Conservation (phyloP, 495 filamentous ascomycete species). For the Daldinia loculata region DNA sequence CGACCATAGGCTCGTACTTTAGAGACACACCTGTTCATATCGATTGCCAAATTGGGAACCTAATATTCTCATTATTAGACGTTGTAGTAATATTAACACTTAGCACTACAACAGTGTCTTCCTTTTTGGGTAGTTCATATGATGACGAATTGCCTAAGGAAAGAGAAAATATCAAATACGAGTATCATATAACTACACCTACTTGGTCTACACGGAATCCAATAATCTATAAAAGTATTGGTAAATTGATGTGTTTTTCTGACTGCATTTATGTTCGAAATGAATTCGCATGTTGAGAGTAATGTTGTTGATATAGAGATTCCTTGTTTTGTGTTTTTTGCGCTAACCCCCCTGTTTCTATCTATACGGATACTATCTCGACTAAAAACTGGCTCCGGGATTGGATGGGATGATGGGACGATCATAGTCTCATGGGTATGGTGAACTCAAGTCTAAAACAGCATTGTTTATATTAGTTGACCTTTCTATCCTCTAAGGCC, state of each 20-base stretch:
- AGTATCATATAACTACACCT: background rate
- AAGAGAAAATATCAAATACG: background rate
- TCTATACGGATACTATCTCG: constrained; percentile 46
- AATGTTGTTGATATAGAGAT: constrained; percentile 46
- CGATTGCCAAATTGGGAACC: constrained; percentile 17
- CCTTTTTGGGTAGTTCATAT: constrained; percentile 21
- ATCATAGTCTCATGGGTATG: constrained; percentile 48
- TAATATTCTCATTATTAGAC: constrained; percentile 10
- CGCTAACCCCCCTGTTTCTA: constrained; percentile 46
- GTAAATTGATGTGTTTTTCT: background rate
- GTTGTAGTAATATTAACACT: constrained; percentile 27
- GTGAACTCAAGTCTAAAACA: background rate
- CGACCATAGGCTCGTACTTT: background rate
- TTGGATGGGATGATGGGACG: constrained; percentile 51
- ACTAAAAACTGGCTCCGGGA: constrained; percentile 40
- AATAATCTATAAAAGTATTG: background rate
- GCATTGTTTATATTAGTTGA: constrained; percentile 9
- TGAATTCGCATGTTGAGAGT: constrained; percentile 33
- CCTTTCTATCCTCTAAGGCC: constrained; percentile 24
- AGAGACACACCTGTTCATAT: background rate
- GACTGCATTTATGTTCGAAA: constrained; percentile 20
- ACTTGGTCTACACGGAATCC: background rate
- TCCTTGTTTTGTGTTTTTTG: constrained; percentile 49
- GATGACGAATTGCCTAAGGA: constrained; percentile 8
- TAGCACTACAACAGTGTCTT: constrained; percentile 3